Evolutionary conservation across 148 eudicot genomes (phyloP).

Genomic region (Vaccinium darrowii): DNA sequence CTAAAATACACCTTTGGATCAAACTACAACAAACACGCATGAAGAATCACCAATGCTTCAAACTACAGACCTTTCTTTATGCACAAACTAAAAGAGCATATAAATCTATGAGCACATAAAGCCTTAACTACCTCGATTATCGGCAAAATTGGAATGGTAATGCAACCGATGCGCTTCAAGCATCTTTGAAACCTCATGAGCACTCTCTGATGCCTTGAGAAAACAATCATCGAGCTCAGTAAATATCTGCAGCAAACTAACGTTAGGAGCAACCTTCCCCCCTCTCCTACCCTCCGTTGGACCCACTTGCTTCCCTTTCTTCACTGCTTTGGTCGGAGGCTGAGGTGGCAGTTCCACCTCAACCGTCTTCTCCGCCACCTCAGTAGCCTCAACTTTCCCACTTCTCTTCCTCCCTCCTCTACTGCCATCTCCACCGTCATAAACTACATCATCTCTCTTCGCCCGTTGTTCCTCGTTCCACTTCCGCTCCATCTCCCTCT

Average conservation of each 20-base stretch:
- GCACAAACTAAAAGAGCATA: slow-evolving; percentile 3
- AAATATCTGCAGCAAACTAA: slow-evolving; percentile 58
- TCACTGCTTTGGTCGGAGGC: slow-evolving; percentile 30
- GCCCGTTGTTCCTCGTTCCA: slow-evolving; percentile 18
- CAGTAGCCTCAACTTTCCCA: slow-evolving; percentile 30
- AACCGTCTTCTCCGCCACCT: slow-evolving; percentile 24
- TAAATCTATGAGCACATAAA: slow-evolving; percentile 1
- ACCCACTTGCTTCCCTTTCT: slow-evolving; percentile 42
- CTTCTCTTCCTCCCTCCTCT: slow-evolving; percentile 23
- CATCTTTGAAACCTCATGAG: slow-evolving; percentile 80
- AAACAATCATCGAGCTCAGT: slow-evolving; percentile 78
- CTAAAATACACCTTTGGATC: background rate
- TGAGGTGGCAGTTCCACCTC: slow-evolving; percentile 43
- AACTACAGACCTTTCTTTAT: background rate
- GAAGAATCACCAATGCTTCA: background rate
- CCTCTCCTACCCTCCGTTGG: slow-evolving; percentile 41
- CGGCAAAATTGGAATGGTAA: slow-evolving; percentile 94
- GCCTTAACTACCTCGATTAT: slow-evolving; percentile 47
- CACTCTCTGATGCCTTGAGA: slow-evolving; percentile 79
- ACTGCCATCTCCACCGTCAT: slow-evolving; percentile 16
- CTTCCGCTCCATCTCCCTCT: slow-evolving; percentile 32
- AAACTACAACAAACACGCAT: background rate
- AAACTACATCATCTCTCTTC: slow-evolving; percentile 25
- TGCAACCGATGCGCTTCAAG: slow-evolving; percentile 94
- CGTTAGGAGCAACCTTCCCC: slow-evolving; percentile 37